These are phyloP conservation scores for Phytophthora agathidicida DNA, from an alignment of 352 stramenopile species.

Conservation along the genomic window DNA sequence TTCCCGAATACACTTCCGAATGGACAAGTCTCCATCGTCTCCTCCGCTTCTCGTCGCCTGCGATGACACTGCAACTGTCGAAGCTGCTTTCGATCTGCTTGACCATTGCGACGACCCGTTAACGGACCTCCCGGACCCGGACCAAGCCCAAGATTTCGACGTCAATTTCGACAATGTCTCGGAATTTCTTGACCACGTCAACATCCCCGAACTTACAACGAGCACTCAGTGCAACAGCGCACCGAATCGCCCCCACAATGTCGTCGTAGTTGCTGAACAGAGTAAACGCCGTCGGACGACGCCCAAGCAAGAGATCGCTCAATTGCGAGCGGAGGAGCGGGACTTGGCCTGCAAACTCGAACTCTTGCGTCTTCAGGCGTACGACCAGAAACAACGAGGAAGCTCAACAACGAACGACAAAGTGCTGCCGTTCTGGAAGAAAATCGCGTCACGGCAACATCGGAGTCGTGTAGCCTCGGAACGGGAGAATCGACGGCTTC, in stretches of 20 bases:
- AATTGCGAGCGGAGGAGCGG: slow-evolving; percentile 18
- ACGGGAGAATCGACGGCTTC: slow-evolving; percentile 26
- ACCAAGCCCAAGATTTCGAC: slow-evolving; percentile 10
- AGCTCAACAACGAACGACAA: neutral
- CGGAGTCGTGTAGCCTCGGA: slow-evolving; percentile 19
- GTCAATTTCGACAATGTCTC: slow-evolving; percentile 1
- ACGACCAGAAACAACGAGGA: slow-evolving; percentile 1
- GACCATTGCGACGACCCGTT: slow-evolving; percentile 16
- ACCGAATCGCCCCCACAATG: neutral
- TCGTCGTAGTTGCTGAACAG: neutral
- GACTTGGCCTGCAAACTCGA: slow-evolving; percentile 25
- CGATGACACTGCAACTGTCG: slow-evolving; percentile 21
- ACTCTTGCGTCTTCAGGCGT: slow-evolving; percentile 12
- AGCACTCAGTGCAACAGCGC: neutral
- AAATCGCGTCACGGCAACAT: slow-evolving; percentile 22
- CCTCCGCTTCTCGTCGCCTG: slow-evolving; percentile 14
- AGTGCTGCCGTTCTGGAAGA: slow-evolving; percentile 32
- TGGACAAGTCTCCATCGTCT: neutral
- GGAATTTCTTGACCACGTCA: slow-evolving; percentile 5
- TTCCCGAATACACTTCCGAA: neutral
- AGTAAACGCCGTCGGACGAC: slow-evolving; percentile 14
- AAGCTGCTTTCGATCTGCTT: slow-evolving; percentile 22
- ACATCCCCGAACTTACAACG: neutral
- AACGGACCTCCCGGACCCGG: neutral
- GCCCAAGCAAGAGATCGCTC: slow-evolving; percentile 26